A percentile compares a stretch with the other conserved stretches of the same genome.
phyloP scores from a whole-genome alignment of 1,284 basidiomycete species.

The Leccinum fuscescens region DNA sequence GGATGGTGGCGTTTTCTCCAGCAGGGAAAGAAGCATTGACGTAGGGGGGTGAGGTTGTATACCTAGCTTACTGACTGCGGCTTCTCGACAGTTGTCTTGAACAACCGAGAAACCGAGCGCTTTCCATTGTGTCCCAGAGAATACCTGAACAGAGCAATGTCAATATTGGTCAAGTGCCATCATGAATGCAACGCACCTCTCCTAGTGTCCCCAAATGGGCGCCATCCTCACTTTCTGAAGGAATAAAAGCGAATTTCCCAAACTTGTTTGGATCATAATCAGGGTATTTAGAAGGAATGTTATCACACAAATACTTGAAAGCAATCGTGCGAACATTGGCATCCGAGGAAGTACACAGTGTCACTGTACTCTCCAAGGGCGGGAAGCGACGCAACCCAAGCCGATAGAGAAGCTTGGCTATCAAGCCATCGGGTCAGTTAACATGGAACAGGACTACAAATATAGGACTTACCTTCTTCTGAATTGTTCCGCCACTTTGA shows the following conservation, averaged over 20 bases:
- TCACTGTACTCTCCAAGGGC: constrained; percentile 64
- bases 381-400: constrained; percentile 80
- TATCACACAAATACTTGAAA: constrained; percentile 77
- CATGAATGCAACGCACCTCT: constrained; percentile 47
- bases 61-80: constrained; percentile 67
- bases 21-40: constrained; percentile 57
- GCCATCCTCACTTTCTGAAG: constrained; percentile 56
- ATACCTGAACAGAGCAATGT: constrained; percentile 52
- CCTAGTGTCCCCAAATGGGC: constrained; percentile 63
- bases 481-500: constrained; percentile 77
- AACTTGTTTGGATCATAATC: constrained; percentile 61
- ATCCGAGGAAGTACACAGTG: constrained; percentile 61
- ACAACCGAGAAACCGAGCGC: constrained; percentile 76
- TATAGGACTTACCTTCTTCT: constrained; percentile 69
- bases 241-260: constrained; percentile 73
- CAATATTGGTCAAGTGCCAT: neutral
- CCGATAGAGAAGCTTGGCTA: constrained; percentile 81
- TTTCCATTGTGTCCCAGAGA: constrained; percentile 68
- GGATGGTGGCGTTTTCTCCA: constrained; percentile 65
- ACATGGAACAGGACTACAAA: fast-evolving
- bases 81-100: constrained; percentile 55
- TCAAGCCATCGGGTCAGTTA: constrained; percentile 1
- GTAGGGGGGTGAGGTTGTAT: constrained; percentile 76
- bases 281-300: constrained; percentile 60
- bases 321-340: constrained; percentile 50